Conservation (phyloP, 306 rosid genomes). For the Rosa chinensis region DNA sequence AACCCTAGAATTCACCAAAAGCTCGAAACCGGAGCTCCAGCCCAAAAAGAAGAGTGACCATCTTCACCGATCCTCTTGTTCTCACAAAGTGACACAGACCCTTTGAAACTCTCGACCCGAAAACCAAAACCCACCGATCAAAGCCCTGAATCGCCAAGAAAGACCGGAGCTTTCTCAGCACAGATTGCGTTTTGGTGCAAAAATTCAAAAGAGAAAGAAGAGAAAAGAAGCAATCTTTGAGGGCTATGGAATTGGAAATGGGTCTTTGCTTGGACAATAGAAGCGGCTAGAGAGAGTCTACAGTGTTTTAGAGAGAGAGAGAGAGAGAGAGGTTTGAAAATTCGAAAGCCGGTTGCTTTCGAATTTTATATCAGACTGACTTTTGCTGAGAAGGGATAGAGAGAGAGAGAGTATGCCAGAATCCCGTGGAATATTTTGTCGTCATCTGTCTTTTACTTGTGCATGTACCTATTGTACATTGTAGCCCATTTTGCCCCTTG, state of each 20-base stretch:
- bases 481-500: neutral
- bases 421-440: conserved; percentile 29
- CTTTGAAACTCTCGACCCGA: neutral
- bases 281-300: conserved; percentile 13
- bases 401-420: conserved; percentile 5
- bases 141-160: conserved; percentile 28
- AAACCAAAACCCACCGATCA: conserved; percentile 30
- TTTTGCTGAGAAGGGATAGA: neutral
- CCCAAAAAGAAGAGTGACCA: conserved; percentile 18
- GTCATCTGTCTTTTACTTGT: neutral
- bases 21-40: conserved; percentile 19
- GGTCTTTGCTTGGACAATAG: neutral
- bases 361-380: conserved; percentile 48
- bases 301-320: neutral
- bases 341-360: conserved; percentile 56
- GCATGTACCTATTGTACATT: neutral
- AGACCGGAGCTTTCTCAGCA: conserved; percentile 28
- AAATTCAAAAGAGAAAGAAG: neutral
- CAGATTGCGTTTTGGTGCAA: conserved; percentile 9
- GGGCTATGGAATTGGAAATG: neutral
- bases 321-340: conserved; percentile 34
- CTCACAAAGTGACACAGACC: conserved; percentile 12
- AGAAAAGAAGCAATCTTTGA: conserved; percentile 15
- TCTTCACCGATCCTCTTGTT: conserved; percentile 28
- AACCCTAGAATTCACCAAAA: conserved; percentile 40